Evolutionary conservation across 2,329 filamentous ascomycete species (phyloP), one percentile per base, ranked within the genome.

Genomic region (Fusarium xylarioides): DNA sequence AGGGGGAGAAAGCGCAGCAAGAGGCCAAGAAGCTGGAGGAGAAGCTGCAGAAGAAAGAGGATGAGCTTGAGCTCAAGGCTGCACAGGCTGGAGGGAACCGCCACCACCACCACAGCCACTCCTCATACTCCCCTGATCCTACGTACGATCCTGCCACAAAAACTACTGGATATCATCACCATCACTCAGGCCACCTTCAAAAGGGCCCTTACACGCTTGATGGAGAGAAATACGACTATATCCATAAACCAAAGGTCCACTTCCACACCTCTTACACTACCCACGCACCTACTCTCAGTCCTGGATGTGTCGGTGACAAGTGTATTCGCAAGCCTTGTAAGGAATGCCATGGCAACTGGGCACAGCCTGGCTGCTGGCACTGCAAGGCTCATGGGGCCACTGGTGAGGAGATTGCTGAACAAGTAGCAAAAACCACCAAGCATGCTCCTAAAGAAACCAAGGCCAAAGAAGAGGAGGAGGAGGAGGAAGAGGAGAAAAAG

Each of bases 331-430:
- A 79, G 71, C 65, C 72, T 38, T 80, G 76, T 73, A 59, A 65
- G 43, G 68, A 80, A 70, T 79, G 76, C 60, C 67, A 74, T 35
- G 68, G 68, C 12, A 54, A 77, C 50, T 79, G 76, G 76, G 78
- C 78, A 23, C 74, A 77, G 63, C 78, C 78, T 55, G 77, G 78
- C 55, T 80, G 78, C 68, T 78, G 75, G 76, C 77, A 79, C 66
- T 79, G 78, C 76, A 80, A 79, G 66, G 70, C 64, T 28, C 57
- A 65, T 53, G 66, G 73, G 35, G 76, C 67, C 58, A 32, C 70
- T 30, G 68, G 68, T 19, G 60, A 66, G 32, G 52, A 63, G 42
- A 12, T 54, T 35, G 37, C 55, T 62, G 65, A 62, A 30, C 34
- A 63, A 34, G 65, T 7, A 37, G 57, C 73, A 9, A 43, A 62